Evolutionary conservation across 108 stramenopile genomes (phyloP), one percentile per base, ranked within the genome.

Genomic region (Epipyxis sp.): DNA sequence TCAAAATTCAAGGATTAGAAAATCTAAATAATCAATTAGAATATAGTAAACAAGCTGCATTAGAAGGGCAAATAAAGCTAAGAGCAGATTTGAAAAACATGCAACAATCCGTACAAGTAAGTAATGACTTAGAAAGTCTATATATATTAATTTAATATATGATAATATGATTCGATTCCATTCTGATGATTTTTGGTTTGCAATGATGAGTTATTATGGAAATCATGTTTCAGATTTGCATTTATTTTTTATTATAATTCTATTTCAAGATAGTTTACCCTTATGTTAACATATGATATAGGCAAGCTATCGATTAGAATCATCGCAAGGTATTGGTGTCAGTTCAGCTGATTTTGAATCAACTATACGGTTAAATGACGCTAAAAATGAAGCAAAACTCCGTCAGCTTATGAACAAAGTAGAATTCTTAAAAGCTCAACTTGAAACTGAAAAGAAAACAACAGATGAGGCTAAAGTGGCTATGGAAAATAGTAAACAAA

Each of bases 391-490:
- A 35, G 85, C 84, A 16, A 59, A 80, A 65, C 67, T 86, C 32
- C 78, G 84, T 13, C 82, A 82, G 16, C 74, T 87, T 30, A 76
- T 79, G 69, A 86, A 87, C 83, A 85, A 87, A 81, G 86, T 87
- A 20, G 78, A 79, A 13, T 79, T 69, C 76, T 16, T 79, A 10
- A 79, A 83, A 39, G 16, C 10, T 32, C 39, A 34, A 13, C 13
- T 76, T 13, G 84, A 83, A 13, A 50, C 46, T 50, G 46, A 50
- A 20, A 50, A 50, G 46, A 50, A 50, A 20, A 20, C 46, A 13
- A 20, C 20, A 20, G 46, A 50, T 6, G 46, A 50, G 6, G 13
- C 20, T 6, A 6, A 20, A 6, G 13, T 13, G 46, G 46, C 46
- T 13, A 6, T 13, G 6, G 13, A 50, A 50, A 50, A 50, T 50